Base-by-base conservation (phyloP, 345 rosid species). In the Turnera subulata region DNA sequence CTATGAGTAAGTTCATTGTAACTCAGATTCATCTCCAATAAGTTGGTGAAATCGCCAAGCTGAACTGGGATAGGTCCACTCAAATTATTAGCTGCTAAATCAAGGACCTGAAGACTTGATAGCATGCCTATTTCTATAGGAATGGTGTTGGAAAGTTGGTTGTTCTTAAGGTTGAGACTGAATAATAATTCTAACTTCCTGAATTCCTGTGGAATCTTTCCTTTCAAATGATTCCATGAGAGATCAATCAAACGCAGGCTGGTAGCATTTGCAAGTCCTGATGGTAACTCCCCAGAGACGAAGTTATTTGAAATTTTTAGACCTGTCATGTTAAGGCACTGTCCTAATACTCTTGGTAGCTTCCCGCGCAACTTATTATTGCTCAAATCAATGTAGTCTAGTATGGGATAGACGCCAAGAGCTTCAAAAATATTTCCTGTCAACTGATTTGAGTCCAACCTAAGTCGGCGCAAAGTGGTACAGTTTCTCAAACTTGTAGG, bases 21-120 rank as follows among this genome's bases (percentile, higher is more conserved):
- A 43, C 58, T 62, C 15, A 62, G 29, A 32, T 62, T 62, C 58
- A 62, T 4, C 17, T 13, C 11, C 11, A 47, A 19, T 2, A 56
- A 17, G 1, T 50, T 56, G 3, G 33, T 14, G 44, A 49, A 48
- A 1, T 57, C 42, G 6, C 69, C 69, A 18, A 64, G 9, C 10
- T 48, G 42, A 17, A 26, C 15, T 11, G 57, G 62, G 46, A 60
- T 48, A 1, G 38, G 38, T 33, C 64, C 55, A 29, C 35, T 29
- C 35, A 29, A 8, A 29, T 29, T 29, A 29, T 29, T 29, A 3
- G 35, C 35, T 8, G 69, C 61, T 6, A 64, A 42, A 50, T 55
- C 20, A 6, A 64, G 43, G 22, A 11, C 3, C 11, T 49, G 15
- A 10, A 64, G 39, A 23, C 11, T 6, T 4, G 48, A 18, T 1